Evolutionary conservation across 1,284 basidiomycete species (phyloP).

Genomic region (Malassezia arunalokei): DNA sequence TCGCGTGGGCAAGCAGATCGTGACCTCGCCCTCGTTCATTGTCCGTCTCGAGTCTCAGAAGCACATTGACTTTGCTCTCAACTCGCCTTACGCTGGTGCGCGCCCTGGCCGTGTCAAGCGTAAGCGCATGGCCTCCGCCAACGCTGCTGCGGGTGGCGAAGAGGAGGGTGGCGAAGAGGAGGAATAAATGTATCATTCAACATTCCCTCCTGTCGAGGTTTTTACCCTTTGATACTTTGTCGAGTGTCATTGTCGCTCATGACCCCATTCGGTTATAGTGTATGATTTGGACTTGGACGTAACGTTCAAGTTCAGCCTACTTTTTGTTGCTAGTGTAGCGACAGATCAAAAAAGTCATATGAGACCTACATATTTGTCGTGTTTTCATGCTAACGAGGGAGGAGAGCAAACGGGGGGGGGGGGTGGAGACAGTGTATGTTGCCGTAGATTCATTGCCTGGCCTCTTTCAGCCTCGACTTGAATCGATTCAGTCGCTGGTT

Average conservation of each 20-base stretch:
- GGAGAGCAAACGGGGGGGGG: neutral
- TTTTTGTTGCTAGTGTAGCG: constrained; percentile 8
- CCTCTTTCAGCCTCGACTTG: constrained; percentile 30
- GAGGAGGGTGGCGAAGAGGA: constrained; percentile 64
- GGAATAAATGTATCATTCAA: constrained; percentile 8
- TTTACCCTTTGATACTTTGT: neutral
- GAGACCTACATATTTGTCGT: neutral
- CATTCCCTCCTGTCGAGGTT: neutral
- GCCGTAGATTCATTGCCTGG: constrained; percentile 3
- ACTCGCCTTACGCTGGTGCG: constrained; percentile 92
- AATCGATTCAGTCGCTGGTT: constrained; percentile 32
- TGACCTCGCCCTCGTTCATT: constrained; percentile 97
- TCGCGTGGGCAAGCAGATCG: constrained; percentile 97
- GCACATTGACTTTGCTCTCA: constrained; percentile 98
- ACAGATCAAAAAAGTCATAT: constrained; percentile 12
- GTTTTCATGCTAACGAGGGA: neutral
- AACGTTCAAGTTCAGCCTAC: neutral
- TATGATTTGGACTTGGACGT: neutral
- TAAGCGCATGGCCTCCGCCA: constrained; percentile 88
- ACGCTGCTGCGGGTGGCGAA: constrained; percentile 77
- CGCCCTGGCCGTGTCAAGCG: constrained; percentile 96
- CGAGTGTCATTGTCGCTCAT: neutral
- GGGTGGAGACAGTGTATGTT: neutral
- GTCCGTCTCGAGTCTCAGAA: constrained; percentile 57
- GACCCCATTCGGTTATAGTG: neutral